These are phyloP conservation scores for Verticillium albo-atrum DNA, from an alignment of 2,329 filamentous ascomycete genomes.

Conservation along the genomic window DNA sequence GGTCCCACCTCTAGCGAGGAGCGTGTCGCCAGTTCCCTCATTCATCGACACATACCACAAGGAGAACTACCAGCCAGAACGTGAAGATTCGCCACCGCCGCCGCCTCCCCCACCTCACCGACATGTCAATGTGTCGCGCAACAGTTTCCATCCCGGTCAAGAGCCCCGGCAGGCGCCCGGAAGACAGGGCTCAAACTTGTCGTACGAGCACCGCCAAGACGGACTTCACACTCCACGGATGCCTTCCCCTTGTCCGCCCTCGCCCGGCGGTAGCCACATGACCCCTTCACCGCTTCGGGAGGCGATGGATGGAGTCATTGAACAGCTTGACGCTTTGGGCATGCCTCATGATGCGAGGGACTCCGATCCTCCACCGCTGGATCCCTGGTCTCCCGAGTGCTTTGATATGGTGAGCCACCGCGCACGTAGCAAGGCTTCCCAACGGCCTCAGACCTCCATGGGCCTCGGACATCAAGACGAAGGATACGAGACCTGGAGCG, in stretches of 20 bases:
- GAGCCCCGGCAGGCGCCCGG: neutral
- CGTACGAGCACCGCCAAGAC: conserved; percentile 33
- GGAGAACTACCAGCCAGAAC: conserved; percentile 13
- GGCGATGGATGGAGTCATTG: conserved; percentile 98
- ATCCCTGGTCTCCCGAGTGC: conserved; percentile 88
- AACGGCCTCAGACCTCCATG: conserved; percentile 68
- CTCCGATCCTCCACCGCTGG: conserved; percentile 48
- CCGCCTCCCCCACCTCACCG: conserved; percentile 82
- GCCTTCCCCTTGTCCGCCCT: conserved; percentile 63
- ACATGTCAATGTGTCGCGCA: conserved; percentile 42
- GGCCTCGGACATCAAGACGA: conserved; percentile 62
- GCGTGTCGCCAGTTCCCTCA: neutral
- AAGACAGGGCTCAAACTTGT: conserved; percentile 7
- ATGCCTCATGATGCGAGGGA: conserved; percentile 52
- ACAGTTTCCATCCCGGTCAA: conserved; percentile 6
- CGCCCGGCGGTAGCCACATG: conserved; percentile 60
- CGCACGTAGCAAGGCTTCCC: conserved; percentile 26
- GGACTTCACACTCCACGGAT: conserved; percentile 51
- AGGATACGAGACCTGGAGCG: conserved; percentile 55
- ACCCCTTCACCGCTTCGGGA: conserved; percentile 90
- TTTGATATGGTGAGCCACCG: conserved; percentile 57
- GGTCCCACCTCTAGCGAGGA: neutral
- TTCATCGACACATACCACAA: neutral
- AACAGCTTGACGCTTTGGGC: conserved; percentile 84
- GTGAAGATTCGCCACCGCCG: conserved; percentile 63